These are phyloP conservation scores for Calocera cornea DNA, from an alignment of 768 basidiomycete species.

Conservation along the genomic window DNA sequence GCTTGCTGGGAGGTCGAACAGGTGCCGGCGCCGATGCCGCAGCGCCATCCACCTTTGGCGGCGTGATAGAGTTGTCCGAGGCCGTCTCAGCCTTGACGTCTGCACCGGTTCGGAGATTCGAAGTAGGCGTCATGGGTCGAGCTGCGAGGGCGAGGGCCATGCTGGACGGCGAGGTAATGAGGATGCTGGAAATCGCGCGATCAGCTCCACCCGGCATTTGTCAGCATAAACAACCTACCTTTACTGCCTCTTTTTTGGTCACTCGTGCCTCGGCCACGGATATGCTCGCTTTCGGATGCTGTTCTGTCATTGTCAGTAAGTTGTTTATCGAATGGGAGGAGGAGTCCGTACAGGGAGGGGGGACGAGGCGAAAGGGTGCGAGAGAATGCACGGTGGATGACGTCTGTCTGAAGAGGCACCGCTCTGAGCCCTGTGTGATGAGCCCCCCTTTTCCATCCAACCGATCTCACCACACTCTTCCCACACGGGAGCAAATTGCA, in stretches of 20 bases:
- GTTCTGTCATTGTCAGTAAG: background rate
- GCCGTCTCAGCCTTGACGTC: background rate
- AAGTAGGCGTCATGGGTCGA: constrained; percentile 1
- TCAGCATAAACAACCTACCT: background rate
- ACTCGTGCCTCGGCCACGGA: background rate
- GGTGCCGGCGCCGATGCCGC: constrained; percentile 13
- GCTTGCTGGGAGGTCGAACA: constrained; percentile 17
- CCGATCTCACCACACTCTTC: too few relatives aligned
- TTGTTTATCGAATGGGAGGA: too few relatives aligned
- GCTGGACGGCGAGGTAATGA: background rate
- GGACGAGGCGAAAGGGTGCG: too few relatives aligned
- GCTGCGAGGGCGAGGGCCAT: background rate
- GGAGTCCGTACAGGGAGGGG: too few relatives aligned
- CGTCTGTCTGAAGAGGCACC: too few relatives aligned
- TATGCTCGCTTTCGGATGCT: background rate
- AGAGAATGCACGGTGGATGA: too few relatives aligned
- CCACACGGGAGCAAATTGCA: too few relatives aligned
- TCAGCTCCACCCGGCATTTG: background rate
- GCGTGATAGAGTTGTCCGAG: background rate
- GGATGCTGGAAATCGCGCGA: background rate
- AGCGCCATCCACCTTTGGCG: background rate
- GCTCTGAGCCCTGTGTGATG: too few relatives aligned
- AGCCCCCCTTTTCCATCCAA: too few relatives aligned
- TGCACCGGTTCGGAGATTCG: background rate
- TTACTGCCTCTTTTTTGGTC: background rate